phyloP scores from a whole-genome alignment of 805 yeast genomes.

The Huiozyma naganishii region DNA sequence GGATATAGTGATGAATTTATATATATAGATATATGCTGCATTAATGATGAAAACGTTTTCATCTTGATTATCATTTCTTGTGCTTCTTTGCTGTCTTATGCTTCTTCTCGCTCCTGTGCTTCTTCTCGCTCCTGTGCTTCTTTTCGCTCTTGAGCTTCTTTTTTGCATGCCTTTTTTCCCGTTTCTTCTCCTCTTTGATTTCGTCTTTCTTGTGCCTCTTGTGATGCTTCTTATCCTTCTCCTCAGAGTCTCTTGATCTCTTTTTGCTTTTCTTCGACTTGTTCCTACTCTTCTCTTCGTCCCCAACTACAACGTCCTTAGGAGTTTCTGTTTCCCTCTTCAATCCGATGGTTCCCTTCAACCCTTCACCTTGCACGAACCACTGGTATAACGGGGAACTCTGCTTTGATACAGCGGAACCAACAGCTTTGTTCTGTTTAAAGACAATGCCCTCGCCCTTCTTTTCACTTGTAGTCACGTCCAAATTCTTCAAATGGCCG shows the following conservation, averaged over 20 bases:
- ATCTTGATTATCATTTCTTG: neutral
- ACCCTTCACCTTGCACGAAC: slow-evolving; percentile 82
- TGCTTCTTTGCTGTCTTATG: slow-evolving; percentile 11
- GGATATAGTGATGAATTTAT: no score
- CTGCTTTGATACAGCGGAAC: slow-evolving; percentile 37
- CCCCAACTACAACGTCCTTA: slow-evolving; percentile 3
- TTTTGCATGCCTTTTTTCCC: slow-evolving; percentile 10
- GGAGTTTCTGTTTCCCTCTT: slow-evolving; percentile 4
- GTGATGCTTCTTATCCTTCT: slow-evolving; percentile 14
- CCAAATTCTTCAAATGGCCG: slow-evolving; percentile 75
- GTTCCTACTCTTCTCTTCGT: slow-evolving; percentile 3
- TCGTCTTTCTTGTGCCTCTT: slow-evolving; percentile 15
- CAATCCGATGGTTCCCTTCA: slow-evolving; percentile 61
- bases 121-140: slow-evolving; percentile 12
- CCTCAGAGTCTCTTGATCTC: slow-evolving; percentile 2
- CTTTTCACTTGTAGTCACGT: slow-evolving; percentile 33
- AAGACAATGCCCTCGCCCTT: slow-evolving; percentile 37
- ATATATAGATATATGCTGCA: neutral
- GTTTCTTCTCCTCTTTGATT: slow-evolving; percentile 14
- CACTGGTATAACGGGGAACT: slow-evolving; percentile 68
- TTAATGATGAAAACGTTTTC: no score
- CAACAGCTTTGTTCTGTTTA: slow-evolving; percentile 40
- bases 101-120: slow-evolving; percentile 12
- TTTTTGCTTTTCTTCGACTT: slow-evolving; percentile 6
- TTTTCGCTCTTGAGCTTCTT: slow-evolving; percentile 23